phyloP scores from a whole-genome alignment of 768 basidiomycete species.

The Erythrobasidium yunnanense region DNA sequence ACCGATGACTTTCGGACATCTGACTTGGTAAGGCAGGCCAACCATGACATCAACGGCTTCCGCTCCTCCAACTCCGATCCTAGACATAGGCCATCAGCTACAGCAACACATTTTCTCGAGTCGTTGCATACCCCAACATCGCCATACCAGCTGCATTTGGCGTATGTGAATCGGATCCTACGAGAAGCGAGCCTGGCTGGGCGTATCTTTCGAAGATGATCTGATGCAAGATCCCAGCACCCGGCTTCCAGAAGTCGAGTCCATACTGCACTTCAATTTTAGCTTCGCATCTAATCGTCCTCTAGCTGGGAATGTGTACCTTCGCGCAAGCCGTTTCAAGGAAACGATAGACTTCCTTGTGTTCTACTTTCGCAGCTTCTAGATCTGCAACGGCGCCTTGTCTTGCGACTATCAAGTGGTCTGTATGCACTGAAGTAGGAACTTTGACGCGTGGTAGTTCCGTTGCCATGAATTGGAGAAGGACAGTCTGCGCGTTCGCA shows the following conservation, averaged over 20 bases:
- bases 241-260: conserved; percentile 98
- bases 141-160: conserved; percentile 98
- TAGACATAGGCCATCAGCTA: too few species aligned
- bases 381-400: conserved; percentile 86
- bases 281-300: too few species aligned
- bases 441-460: conserved; percentile 96
- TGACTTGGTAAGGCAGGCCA: conserved; percentile 92
- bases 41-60: conserved; percentile 99
- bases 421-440: conserved; percentile 92
- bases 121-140: too few species aligned
- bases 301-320: conserved; percentile 43
- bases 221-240: conserved; percentile 85
- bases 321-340: conserved; percentile 63
- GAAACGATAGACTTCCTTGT: conserved; percentile 99
- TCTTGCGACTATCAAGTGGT: conserved; percentile 97
- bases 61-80: conserved; percentile 97
- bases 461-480: conserved; percentile 99
- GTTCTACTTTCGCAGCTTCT: conserved; percentile 75
- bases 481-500: conserved; percentile 72
- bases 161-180: conserved; percentile 98
- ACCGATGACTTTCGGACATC: conserved; percentile 98
- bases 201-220: conserved; percentile 99
- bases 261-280: conserved; percentile 70
- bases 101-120: too few species aligned
- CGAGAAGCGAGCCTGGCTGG: conserved; percentile 98